Evolutionary conservation across 371 early-diverging fungal species (phyloP).

Genomic region (Chytridium lagenaria): DNA sequence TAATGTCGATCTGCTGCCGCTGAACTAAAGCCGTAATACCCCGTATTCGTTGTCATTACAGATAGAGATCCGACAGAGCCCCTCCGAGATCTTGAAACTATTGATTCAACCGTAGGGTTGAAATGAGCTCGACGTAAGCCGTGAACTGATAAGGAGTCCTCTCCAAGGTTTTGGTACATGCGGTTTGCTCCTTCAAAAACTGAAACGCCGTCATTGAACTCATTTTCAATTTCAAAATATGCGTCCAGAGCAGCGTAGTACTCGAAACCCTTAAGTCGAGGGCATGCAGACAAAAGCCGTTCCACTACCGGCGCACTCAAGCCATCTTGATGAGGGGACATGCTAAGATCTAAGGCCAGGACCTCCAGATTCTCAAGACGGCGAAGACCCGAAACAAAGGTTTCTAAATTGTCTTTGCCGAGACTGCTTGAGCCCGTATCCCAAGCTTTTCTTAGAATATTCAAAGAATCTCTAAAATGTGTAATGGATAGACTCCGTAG

Average conservation of each 20-base stretch:
- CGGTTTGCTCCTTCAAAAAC: background rate
- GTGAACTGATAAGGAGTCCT: background rate
- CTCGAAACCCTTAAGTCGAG: constrained; percentile 30
- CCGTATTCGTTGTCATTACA: constrained; percentile 25
- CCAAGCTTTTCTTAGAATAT: background rate
- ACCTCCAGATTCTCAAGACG: constrained; percentile 21
- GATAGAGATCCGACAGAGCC: constrained; percentile 20
- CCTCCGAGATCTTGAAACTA: constrained; percentile 19
- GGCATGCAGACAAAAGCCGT: constrained; percentile 21
- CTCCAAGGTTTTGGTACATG: background rate
- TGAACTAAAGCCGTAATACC: background rate
- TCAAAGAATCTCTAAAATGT: constrained; percentile 19
- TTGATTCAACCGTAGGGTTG: background rate
- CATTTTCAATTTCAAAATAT: constrained; percentile 27
- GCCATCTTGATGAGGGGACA: constrained; percentile 23
- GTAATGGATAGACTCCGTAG: constrained; percentile 24
- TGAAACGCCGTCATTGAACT: background rate
- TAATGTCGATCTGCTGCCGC: background rate
- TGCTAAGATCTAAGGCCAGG: constrained; percentile 28
- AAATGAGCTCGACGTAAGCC: background rate
- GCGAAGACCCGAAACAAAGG: constrained; percentile 5
- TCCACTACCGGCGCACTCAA: background rate
- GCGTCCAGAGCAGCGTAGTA: constrained; percentile 29
- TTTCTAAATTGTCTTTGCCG: background rate
- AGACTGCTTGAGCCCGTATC: background rate